Conservation (phyloP, 768 basidiomycete genomes). For the Agaricus blazei region DNA sequence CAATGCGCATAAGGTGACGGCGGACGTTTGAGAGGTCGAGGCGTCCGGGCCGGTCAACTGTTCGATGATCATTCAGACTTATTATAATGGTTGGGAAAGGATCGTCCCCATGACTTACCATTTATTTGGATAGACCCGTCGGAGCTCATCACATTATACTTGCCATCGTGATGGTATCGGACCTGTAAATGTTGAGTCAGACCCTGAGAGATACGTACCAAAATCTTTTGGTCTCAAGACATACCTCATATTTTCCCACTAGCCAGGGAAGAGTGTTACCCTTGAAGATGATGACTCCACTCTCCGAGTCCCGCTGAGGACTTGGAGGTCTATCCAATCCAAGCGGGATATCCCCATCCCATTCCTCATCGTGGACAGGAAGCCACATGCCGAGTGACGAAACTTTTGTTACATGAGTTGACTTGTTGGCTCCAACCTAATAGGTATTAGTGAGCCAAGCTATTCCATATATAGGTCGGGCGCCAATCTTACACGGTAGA, state of each 20-base stretch:
- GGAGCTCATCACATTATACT: constrained; percentile 90
- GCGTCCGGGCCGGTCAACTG: constrained; percentile 54
- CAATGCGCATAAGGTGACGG: constrained; percentile 64
- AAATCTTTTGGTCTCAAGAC: constrained; percentile 7
- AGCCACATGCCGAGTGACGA: constrained; percentile 90
- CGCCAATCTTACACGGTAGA: constrained; percentile 59
- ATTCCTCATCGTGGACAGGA: constrained; percentile 87
- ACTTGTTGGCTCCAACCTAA: constrained; percentile 85
- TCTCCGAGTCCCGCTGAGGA: constrained; percentile 37
- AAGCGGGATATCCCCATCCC: constrained; percentile 82
- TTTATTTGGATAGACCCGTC: constrained; percentile 87
- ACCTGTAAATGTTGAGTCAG: constrained; percentile 35
- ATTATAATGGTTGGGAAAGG: constrained; percentile 1
- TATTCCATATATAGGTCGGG: background rate
- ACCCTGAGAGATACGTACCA: background rate
- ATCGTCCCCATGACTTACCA: constrained; percentile 43
- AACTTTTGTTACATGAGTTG: constrained; percentile 74
- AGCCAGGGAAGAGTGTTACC: constrained; percentile 83
- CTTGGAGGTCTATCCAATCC: constrained; percentile 33
- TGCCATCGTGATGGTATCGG: constrained; percentile 94
- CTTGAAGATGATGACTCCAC: constrained; percentile 70
- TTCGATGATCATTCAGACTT: constrained; percentile 31
- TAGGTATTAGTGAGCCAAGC: constrained; percentile 10
- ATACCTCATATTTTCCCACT: constrained; percentile 81
- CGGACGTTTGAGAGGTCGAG: constrained; percentile 66